A percentile compares a stretch with the other conserved stretches of the same genome.
Evolutionary conservation across 2,329 filamentous ascomycete species (phyloP).

Genomic region (Graphilbum fragrans): DNA sequence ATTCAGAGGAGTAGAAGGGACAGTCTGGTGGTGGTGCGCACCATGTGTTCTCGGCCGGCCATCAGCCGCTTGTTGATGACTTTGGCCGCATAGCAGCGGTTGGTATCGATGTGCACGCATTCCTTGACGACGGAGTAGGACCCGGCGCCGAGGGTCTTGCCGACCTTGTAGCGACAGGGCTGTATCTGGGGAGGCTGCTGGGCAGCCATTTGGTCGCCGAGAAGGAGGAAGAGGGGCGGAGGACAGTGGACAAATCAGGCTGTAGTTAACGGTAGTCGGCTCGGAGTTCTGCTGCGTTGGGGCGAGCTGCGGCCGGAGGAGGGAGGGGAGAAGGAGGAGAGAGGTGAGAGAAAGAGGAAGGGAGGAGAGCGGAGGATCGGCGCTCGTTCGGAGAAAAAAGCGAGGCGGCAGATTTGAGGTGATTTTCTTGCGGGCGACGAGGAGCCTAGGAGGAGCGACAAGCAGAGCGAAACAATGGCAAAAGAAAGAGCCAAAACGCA

Average conservation of each 20-base stretch:
- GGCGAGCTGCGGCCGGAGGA: no score
- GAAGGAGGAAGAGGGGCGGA: neutral
- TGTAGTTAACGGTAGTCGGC: no score
- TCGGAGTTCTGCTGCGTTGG: no score
- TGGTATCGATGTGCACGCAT: slow-evolving; percentile 96
- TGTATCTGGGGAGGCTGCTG: slow-evolving; percentile 47
- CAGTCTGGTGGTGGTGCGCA: slow-evolving; percentile 29
- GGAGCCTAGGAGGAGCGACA: no score
- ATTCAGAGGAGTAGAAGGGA: neutral
- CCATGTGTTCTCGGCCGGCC: slow-evolving; percentile 97
- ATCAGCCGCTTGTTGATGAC: slow-evolving; percentile 99
- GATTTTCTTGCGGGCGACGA: no score
- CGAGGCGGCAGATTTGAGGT: no score
- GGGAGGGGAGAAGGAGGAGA: neutral
- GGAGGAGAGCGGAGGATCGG: no score
- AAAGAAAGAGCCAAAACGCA: no score
- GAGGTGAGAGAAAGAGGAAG: no score
- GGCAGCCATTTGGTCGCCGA: neutral
- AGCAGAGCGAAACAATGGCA: no score
- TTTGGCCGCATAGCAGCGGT: slow-evolving; percentile 95
- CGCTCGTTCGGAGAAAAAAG: no score
- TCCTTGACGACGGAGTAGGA: slow-evolving; percentile 99
- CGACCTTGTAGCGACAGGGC: slow-evolving; percentile 96
- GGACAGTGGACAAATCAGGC: no score
- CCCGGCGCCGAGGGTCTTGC: slow-evolving; percentile 91